Base-by-base conservation (phyloP, 2,329 filamentous ascomycete genomes). In the Fusarium sterilihyphosum region DNA sequence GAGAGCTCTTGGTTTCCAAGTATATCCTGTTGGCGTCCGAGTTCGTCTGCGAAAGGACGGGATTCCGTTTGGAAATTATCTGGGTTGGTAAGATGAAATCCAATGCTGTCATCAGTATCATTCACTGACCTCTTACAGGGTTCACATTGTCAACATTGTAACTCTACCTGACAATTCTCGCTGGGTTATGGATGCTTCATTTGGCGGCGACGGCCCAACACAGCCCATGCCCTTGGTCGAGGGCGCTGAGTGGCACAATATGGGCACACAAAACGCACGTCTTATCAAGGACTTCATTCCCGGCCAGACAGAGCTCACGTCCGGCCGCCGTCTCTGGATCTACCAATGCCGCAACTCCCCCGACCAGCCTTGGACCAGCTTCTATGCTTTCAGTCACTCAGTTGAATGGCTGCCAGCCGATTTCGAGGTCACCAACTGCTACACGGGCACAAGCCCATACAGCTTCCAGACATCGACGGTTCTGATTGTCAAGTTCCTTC, bases 331-430 rank as follows among this genome's bases (percentile, higher is more conserved):
- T 67, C 80, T 88, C 64, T 93, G 91, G 91, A 86, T 92, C 65
- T 92, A 91, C 77, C 87, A 92, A 80, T 88, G 89, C 73, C 86
- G 88, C 35, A 86, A 88, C 70, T 80, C 82, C 0, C 82, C 86
- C 2, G 83, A 81, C 53, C 83, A 84, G 5, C 31, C 72, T 3
- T 95, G 92, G 89, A 83, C 86, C 29, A 83, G 88, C 4, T 88
- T 86, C 54, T 94, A 93, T 80, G 89, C 87, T 70, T 95, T 94
- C 80, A 86, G 87, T 5, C 89, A 92, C 69, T 72, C 74, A 11
- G 83, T 87, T 22, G 91, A 93, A 80, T 93, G 92, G 80, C 79
- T 89, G 40, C 86, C 86, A 8, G 80, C 83, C 49, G 92, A 93
- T 80, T 93, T 90, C 76, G 86, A 85, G 41, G 83, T 91, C 11